These are phyloP conservation scores for Collybia sordida DNA, from an alignment of 768 basidiomycete genomes.

Conservation along the genomic window DNA sequence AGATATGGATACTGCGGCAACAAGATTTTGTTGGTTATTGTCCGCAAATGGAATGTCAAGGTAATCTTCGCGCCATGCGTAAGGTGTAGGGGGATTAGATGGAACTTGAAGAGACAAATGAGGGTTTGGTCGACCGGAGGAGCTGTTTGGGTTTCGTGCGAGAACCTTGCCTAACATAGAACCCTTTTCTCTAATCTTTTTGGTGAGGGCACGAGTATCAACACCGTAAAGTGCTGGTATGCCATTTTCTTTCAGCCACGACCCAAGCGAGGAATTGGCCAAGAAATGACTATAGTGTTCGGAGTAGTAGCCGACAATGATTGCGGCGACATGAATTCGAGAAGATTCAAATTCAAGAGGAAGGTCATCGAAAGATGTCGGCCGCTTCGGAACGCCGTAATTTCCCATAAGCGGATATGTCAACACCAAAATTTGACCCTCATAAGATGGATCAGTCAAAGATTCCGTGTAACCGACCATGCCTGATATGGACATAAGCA, in stretches of 20 bases:
- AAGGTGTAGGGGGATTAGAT: constrained; percentile 51
- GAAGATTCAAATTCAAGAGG: constrained; percentile 90
- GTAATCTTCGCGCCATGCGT: constrained; percentile 83
- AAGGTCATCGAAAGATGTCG: constrained; percentile 48
- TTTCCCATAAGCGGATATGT: constrained; percentile 98
- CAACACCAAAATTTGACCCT: constrained; percentile 95
- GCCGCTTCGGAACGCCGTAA: constrained; percentile 90
- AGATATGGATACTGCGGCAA: constrained; percentile 81
- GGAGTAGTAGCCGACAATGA: constrained; percentile 93
- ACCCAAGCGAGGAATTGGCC: constrained; percentile 79
- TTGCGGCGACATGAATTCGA: constrained; percentile 88
- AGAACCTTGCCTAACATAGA: constrained; percentile 88
- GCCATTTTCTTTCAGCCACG: constrained; percentile 94
- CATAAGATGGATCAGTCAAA: constrained; percentile 96
- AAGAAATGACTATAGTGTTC: constrained; percentile 94
- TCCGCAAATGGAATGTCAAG: constrained; percentile 81
- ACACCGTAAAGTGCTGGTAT: constrained; percentile 95
- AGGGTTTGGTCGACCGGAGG: constrained; percentile 35
- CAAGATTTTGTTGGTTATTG: constrained; percentile 88
- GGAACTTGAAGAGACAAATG: constrained; percentile 34
- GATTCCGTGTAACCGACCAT: constrained; percentile 99
- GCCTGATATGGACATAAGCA: constrained; percentile 47
- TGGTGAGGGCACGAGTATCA: constrained; percentile 95
- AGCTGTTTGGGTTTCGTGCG: constrained; percentile 53
- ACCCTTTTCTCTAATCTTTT: constrained; percentile 93